These are phyloP conservation scores for Pholiota adiposa DNA, from an alignment of 1,284 basidiomycete species.

Conservation along the genomic window DNA sequence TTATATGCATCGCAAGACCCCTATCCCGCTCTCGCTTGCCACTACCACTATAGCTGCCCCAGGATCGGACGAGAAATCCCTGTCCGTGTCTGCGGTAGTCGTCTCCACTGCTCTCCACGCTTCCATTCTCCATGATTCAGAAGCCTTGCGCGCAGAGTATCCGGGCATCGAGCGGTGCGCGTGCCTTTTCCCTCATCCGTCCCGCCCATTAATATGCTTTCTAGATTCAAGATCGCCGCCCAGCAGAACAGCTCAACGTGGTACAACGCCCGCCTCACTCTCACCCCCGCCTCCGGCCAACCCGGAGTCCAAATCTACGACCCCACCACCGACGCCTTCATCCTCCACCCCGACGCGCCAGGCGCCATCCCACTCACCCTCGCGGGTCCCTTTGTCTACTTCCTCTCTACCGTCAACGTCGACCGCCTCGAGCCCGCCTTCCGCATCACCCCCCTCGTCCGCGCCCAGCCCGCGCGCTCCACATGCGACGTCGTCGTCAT, in stretches of 20 bases:
- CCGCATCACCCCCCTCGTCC: conserved; percentile 68
- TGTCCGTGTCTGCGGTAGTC: conserved; percentile 56
- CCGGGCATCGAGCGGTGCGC: conserved; percentile 81
- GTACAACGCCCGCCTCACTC: conserved; percentile 65
- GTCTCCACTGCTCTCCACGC: conserved; percentile 89
- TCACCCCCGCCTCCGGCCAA: conserved; percentile 48
- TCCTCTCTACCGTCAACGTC: conserved; percentile 80
- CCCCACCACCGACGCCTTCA: conserved; percentile 50
- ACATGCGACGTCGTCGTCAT: conserved; percentile 83
- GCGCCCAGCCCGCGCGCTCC: conserved; percentile 40
- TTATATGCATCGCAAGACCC: conserved; percentile 42
- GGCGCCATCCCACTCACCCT: conserved; percentile 46
- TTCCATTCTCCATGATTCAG: conserved; percentile 81
- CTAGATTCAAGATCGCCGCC: conserved; percentile 75
- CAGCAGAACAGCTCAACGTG: conserved; percentile 74
- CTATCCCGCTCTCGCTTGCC: conserved; percentile 60
- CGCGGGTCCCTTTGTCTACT: conserved; percentile 87
- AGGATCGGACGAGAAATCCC: too few species aligned
- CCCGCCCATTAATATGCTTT: background rate
- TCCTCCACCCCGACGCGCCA: conserved; percentile 42
- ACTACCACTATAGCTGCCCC: conserved; percentile 50
- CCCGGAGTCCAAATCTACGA: conserved; percentile 67
- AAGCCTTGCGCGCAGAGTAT: conserved; percentile 66
- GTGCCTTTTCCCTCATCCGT: background rate
- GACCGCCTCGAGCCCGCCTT: conserved; percentile 86